Base-by-base conservation (phyloP, 495 filamentous ascomycete species). In the Zalerion maritima region DNA sequence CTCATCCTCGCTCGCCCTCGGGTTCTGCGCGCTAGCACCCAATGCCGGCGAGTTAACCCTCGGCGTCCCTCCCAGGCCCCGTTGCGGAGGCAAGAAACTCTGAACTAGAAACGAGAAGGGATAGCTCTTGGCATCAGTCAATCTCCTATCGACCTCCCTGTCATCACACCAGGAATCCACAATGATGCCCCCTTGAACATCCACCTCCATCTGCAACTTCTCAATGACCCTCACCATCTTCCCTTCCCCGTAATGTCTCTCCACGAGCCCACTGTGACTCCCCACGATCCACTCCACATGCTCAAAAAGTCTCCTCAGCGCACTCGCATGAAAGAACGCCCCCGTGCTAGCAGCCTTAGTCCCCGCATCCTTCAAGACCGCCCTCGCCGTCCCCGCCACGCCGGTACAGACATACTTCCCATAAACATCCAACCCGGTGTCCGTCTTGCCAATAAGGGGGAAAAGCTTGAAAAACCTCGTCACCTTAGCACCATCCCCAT, bases 401-500 rank as follows among this genome's bases (percentile, higher is more conserved):
- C 89, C 87, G 49, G 86, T 76, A 44, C 89, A 97, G 21, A 97
- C 85, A 49, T 96, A 96, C 32, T 74, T 68, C 1, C 87, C 87
- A 54, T 97, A 97, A 3, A 91, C 82, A 56, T 96, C 86, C 27
- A 96, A 49, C 3, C 89, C 89, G 6, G 82, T 78, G 34, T 94
- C 80, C 2, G 78, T 77, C 43, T 83, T 73, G 14, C 83, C 89
- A 46, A 97, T 94, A 3, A 97, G 62, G 14, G 89, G 89, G 46
- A 97, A 97, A 24, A 97, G 56, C 58, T 97, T 97, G 57, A 97
- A 97, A 53, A 96, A 97, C 29, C 89, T 69, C 4, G 89, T 94
- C 25, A 97, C 80, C 47, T 76, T 80, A 14, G 77, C 71, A 0
- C 81, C 83, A 44, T 97, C 85, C 18, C 64, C 74, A 30, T 85